Evolutionary conservation across 192 early-diverging fungal species (phyloP), one percentile per base, ranked within the genome.

Genomic region (Chytriomyces hyalinus): DNA sequence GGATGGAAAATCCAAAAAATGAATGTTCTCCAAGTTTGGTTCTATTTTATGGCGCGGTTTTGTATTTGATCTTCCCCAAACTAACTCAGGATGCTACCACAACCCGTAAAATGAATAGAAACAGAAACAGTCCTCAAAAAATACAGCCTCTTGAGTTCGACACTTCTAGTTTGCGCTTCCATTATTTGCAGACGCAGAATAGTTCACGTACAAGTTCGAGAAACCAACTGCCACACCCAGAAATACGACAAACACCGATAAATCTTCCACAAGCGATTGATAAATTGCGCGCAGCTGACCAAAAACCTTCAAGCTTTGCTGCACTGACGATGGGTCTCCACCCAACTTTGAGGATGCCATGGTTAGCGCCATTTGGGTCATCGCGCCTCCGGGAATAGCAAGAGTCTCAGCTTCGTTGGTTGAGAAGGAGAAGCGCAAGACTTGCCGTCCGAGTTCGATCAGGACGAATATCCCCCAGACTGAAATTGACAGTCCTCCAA

Each of bases 381-480:
- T 57, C 2, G 53, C 53, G 53, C 53, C 53, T n/a, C 53, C 53
- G 20, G 53, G 53, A 13, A 57, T 0, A n/a, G 53, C 53, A 20
- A 3, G 5, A 20, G 5, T 13, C 53, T 13, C 53, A 57, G 53
- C 0, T n/a, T 57, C 53, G 53, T n/a, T n/a, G 13, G 53, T 20
- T n/a, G 15, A 13, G 20, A 3, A 57, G 15, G 53, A 15, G 45
- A 26, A 50, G 4, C 61, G 7, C 6, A 73, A 13, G 53, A 61
- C 72, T 48, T 73, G 72, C 43, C 72, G 72, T n/a, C 43, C 22
- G 1, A 73, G 13, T 46, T 73, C 72, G 61, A 63, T 43, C 11
- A 73, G 17, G 61, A 73, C 45, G 46, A 73, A 73, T 11, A 73
- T 11, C 4, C 57, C 61, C 72, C 72, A 73, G 26, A 73, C 53